Conservation (phyloP, 208 protist species). For the Blastocrithidia nonstop region DNA sequence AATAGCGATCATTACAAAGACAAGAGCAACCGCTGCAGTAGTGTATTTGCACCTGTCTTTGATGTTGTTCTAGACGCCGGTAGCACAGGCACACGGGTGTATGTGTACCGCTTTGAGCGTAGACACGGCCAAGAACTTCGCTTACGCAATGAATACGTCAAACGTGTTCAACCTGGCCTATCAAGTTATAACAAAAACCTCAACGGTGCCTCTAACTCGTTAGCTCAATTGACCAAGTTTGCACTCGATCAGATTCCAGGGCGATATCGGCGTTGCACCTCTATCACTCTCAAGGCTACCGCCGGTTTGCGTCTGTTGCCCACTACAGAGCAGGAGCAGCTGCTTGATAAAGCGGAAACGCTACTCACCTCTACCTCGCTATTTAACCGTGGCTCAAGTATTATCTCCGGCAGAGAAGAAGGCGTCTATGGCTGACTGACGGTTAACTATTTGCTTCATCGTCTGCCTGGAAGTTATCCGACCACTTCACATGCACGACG, state of each 20-base stretch:
- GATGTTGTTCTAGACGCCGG: conserved; percentile 57
- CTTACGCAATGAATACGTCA: conserved; percentile 21
- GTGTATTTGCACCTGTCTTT: no score
- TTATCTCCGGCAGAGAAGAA: conserved; percentile 58
- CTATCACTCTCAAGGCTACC: conserved; percentile 41
- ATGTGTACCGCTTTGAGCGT: conserved; percentile 38
- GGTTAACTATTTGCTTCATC: conserved; percentile 60
- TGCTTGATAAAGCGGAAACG: conserved; percentile 14
- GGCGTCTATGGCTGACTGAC: conserved; percentile 68
- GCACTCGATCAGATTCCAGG: conserved; percentile 18
- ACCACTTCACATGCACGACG: conserved; percentile 2
- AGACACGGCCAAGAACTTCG: conserved; percentile 5
- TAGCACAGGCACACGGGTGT: conserved; percentile 49
- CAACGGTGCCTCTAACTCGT: conserved; percentile 4
- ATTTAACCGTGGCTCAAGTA: conserved; percentile 12
- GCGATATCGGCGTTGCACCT: conserved; percentile 12
- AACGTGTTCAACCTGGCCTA: conserved; percentile 27
- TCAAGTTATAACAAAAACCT: conserved; percentile 17
- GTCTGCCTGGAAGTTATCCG: conserved; percentile 1
- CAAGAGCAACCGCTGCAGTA: no score
- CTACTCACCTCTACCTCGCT: conserved; percentile 13
- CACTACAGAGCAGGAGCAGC: conserved; percentile 2
- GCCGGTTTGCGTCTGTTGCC: conserved; percentile 43
- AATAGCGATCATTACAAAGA: no score
- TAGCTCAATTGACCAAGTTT: conserved; percentile 13